These are phyloP conservation scores for Boletellus ananas DNA, from an alignment of 768 basidiomycete species.

Conservation along the genomic window DNA sequence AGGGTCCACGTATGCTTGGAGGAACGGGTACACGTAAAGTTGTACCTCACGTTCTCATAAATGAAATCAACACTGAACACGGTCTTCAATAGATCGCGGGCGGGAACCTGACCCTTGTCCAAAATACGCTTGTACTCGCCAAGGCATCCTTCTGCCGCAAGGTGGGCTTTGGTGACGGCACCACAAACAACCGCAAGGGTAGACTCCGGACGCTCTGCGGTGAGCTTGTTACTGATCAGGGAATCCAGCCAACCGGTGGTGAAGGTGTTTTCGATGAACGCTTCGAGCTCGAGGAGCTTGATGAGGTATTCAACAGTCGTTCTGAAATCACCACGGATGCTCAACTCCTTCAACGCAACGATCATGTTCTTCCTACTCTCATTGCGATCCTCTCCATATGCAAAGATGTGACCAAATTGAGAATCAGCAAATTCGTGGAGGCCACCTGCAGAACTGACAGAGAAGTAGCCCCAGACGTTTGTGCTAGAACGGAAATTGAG, in stretches of 20 bases:
- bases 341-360: slow-evolving; percentile 94
- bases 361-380: slow-evolving; percentile 99
- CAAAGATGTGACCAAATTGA: slow-evolving; percentile 99
- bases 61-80: slow-evolving; percentile 97
- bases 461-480: slow-evolving; percentile 99
- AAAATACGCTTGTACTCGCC: slow-evolving; percentile 91
- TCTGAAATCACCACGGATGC: slow-evolving; percentile 97
- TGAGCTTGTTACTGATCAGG: slow-evolving; percentile 94
- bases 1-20: slow-evolving; percentile 88
- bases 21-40: slow-evolving; percentile 91
- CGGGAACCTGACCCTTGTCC: slow-evolving; percentile 97
- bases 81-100: slow-evolving; percentile 91
- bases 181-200: slow-evolving; percentile 95
- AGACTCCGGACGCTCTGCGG: slow-evolving; percentile 92
- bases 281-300: slow-evolving; percentile 92
- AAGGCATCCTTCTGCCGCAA: slow-evolving; percentile 87
- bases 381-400: slow-evolving; percentile 92
- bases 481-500: slow-evolving; percentile 99
- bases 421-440: slow-evolving; percentile 99
- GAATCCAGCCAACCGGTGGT: slow-evolving; percentile 99
- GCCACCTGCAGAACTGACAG: slow-evolving; percentile 91
- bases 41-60: slow-evolving; percentile 92
- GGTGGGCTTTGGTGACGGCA: slow-evolving; percentile 91
- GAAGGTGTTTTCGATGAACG: slow-evolving; percentile 96
- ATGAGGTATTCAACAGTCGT: slow-evolving; percentile 99